Evolutionary conservation across 2,329 filamentous ascomycete species (phyloP), one percentile per base, ranked within the genome.

Genomic region (Trichoderma atrobrunneum): DNA sequence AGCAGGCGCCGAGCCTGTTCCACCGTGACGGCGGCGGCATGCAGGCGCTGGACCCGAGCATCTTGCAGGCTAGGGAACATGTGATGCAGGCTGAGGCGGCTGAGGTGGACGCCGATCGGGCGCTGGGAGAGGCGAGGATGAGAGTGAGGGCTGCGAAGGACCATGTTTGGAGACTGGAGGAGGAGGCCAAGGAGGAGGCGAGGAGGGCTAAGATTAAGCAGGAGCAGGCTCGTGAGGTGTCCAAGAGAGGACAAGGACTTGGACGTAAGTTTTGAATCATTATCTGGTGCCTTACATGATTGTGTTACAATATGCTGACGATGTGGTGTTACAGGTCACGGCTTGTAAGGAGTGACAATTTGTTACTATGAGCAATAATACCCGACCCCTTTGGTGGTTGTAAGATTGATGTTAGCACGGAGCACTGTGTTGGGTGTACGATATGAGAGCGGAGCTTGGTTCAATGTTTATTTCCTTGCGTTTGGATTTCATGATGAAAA

Each of bases 181-280:
- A 85, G 66, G 91, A 93, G 81, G 90, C 90, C 1, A 85, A 85
- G 76, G 89, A 91, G 80, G 89, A 91, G 78, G 88, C 90, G 2
- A 83, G 90, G 26, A 80, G 87, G 56, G 90, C 90, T 2, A 91
- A 89, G 85, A 87, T 92, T 66, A 92, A 93, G 86, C 86, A 91
- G 80, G 84, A 85, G 67, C 88, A 92, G 77, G 91, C 90, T 1
- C 86, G 84, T 76, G 87, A 89, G 77, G 86, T 92, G 34, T 89
- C 88, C 7, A 92, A 91, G 87, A 85, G 90, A 67, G 90, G 89
- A n/a, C 89, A 90, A 80, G 86, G 87, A n/a, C 86, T 92, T 72
- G 90, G 91, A 71, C 88, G 90, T 91, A 30, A 72, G 71, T 72
- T 32, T 14, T 66, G 12, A 14, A 12, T 43, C 1, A 21, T 59